Percentiles rank a stretch among this genome's conserved stretches.
These are phyloP conservation scores for Vitis hybrid DNA, from an alignment of 177 flowering plant genomes.

Conservation along the genomic window DNA sequence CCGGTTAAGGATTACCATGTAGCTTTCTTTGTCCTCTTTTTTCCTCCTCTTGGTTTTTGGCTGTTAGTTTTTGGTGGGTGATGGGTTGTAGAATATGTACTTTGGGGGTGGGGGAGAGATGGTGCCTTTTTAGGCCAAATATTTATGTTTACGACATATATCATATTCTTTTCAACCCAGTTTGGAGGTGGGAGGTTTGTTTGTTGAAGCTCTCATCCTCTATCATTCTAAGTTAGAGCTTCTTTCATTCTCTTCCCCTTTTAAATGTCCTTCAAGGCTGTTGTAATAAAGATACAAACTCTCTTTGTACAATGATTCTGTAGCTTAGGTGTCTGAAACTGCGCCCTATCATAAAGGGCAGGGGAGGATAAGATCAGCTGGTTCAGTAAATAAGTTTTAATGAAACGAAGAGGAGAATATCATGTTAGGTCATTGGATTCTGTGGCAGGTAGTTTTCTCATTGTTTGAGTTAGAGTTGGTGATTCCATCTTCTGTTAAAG, in stretches of 20 bases:
- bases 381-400: no score
- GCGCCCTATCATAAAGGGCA: no score
- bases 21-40: background rate
- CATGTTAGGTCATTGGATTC: no score
- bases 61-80: slow-evolving; percentile 5
- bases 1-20: background rate
- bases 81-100: slow-evolving; percentile 26
- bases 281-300: background rate
- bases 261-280: background rate
- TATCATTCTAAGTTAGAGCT: background rate
- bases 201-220: slow-evolving; percentile 2
- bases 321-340: no score
- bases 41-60: background rate
- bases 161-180: slow-evolving; percentile 19
- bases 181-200: slow-evolving; percentile 1
- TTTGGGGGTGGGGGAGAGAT: slow-evolving; percentile 7
- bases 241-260: background rate
- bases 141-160: slow-evolving; percentile 10
- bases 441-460: no score
- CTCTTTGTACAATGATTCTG: no score
- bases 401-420: no score
- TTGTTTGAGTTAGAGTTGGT: no score
- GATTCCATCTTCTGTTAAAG: no score
- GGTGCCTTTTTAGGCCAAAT: background rate
- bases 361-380: no score